Percentiles rank a stretch among this genome's conserved stretches.
Conservation (phyloP, 768 basidiomycete species). For the Termitomyces sp. region DNA sequence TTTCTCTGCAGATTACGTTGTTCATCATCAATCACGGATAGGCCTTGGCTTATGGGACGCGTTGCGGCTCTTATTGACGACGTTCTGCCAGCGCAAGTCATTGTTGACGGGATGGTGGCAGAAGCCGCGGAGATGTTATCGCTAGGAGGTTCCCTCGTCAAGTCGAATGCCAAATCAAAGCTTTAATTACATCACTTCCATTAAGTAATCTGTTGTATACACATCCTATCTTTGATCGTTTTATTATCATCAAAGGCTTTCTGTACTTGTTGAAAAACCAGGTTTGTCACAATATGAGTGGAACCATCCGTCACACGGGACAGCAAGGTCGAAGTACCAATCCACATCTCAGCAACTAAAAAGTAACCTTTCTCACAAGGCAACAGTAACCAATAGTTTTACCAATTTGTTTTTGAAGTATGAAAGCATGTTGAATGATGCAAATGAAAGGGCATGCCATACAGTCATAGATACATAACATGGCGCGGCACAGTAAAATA, state of each 20-base stretch:
- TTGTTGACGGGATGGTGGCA: conserved; percentile 71
- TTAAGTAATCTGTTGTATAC: neutral
- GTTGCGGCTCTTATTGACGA: conserved; percentile 73
- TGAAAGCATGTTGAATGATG: conserved; percentile 7
- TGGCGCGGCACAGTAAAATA: conserved; percentile 1
- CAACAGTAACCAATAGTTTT: neutral
- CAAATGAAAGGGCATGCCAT: conserved; percentile 15
- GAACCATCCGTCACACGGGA: neutral
- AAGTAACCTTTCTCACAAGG: neutral
- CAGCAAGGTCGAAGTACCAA: neutral
- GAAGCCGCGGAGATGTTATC: conserved; percentile 31
- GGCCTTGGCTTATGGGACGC: conserved; percentile 78
- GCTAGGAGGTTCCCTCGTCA: conserved; percentile 28
- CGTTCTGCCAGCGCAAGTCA: conserved; percentile 74
- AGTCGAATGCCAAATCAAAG: conserved; percentile 39
- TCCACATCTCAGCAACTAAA: neutral
- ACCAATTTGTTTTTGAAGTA: conserved; percentile 3
- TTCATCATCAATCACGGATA: neutral
- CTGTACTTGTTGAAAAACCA: neutral
- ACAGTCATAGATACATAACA: conserved; percentile 19
- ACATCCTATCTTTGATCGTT: neutral
- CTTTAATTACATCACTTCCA: conserved; percentile 25
- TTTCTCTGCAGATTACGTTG: neutral
- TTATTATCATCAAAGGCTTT: neutral
- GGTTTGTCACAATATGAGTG: neutral